Evolutionary conservation across 352 stramenopile genomes (phyloP).

Genomic region (Blastocystis hominis): DNA sequence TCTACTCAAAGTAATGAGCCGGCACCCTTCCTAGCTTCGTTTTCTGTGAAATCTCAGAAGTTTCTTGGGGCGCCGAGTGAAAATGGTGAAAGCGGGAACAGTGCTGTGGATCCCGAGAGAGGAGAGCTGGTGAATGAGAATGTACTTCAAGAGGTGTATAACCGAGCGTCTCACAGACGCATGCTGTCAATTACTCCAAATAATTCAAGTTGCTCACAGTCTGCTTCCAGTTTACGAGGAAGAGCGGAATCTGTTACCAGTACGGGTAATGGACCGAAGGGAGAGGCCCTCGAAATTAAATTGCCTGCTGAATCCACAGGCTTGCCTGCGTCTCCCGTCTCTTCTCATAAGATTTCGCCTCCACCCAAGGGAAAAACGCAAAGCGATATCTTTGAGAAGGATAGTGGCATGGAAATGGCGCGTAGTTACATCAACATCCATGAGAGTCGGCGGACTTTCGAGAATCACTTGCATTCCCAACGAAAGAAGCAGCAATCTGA

Average conservation of each 20-base stretch:
- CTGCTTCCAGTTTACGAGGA: background rate
- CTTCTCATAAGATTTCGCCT: background rate
- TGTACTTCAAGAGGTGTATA: conserved; percentile 21
- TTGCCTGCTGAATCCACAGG: background rate
- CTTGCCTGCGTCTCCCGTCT: background rate
- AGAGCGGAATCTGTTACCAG: background rate
- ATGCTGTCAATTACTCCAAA: conserved; percentile 1
- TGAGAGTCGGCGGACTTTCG: background rate
- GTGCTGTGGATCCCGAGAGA: background rate
- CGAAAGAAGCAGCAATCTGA: conserved; percentile 16
- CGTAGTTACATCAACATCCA: conserved; percentile 35
- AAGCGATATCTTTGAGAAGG: background rate
- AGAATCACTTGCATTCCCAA: background rate
- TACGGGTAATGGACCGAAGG: background rate
- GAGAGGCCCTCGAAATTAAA: background rate
- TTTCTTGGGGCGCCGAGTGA: too few species aligned
- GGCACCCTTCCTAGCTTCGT: background rate
- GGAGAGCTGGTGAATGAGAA: background rate
- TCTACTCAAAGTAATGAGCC: background rate
- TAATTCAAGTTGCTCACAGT: background rate
- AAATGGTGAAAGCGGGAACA: background rate
- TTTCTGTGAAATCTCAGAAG: background rate
- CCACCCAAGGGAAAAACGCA: background rate
- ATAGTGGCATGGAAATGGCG: background rate
- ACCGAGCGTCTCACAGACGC: background rate